Evolutionary conservation across 495 filamentous ascomycete genomes (phyloP), one percentile per base, ranked within the genome.

Genomic region (Glonium stellatum): DNA sequence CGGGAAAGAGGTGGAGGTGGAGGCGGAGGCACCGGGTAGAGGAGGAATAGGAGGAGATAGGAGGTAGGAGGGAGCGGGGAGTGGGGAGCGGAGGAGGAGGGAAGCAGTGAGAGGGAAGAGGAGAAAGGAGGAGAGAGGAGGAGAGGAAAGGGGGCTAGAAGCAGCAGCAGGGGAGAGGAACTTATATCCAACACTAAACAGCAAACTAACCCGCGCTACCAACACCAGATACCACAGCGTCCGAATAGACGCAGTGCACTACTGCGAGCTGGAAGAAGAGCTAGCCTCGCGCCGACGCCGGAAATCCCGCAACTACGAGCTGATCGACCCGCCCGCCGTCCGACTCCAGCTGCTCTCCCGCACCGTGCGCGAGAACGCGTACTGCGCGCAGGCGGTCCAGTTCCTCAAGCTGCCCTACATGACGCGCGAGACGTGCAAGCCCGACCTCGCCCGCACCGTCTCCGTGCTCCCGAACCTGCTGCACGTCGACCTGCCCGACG

Each of bases 381-480:
- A 79, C 9, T 75, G 93, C 15, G 90, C 82, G 0, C 70, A 75
- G 5, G 76, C 80, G 25, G 88, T 96, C 11, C 74, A 86, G 60
- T 88, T 85, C 57, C 75, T 98, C 55, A 92, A 96, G 75, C 86
- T 88, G 66, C 89, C 93, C n/a, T 97, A 96, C 71, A 96, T 96
- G 93, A 86, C 90, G 48, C 84, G 93, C 46, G 92, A 97, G 73
- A 86, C 87, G 6, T 87, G 82, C 75, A 91, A 90, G 71, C 78
- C 87, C 37, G 87, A 89, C 58, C 81, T 96, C 54, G 93, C 93
- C 15, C 83, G 90, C 46, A 89, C 87, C 21, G 85, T 97, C 39
- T 89, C 88, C 36, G 87, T 93, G 0, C 76, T 88, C n/a, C 88
- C 89, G 19, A 87, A 90, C 61, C 78, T 97, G 3, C 87, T 82